These are phyloP conservation scores for Chlamydomonas sp. DNA, from an alignment of 139 green algal species.

Conservation along the genomic window DNA sequence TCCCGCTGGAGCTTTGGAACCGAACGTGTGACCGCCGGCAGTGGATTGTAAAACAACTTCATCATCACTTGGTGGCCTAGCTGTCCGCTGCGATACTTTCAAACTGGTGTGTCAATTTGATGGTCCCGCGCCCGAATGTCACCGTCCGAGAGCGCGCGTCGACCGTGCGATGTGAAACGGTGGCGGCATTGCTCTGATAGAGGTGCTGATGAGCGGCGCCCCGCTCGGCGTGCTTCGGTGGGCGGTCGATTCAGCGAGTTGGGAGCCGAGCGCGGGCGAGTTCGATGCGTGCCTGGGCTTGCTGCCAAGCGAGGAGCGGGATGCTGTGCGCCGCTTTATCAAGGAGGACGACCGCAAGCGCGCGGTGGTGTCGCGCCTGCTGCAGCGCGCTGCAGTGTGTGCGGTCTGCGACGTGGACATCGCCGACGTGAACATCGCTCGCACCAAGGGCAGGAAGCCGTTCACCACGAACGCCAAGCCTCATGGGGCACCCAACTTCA, in stretches of 20 bases:
- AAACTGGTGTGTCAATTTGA: neutral
- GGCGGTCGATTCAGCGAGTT: conserved; percentile 13
- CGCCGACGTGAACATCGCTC: conserved; percentile 30
- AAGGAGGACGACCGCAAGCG: conserved; percentile 31
- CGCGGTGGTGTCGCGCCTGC: conserved; percentile 33
- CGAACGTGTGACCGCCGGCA: no score
- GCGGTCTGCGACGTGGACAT: conserved; percentile 14
- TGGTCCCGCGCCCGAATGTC: no score
- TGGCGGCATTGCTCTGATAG: no score
- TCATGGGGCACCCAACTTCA: conserved; percentile 11
- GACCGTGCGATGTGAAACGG: no score
- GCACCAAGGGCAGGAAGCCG: conserved; percentile 51
- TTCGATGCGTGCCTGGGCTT: conserved; percentile 12
- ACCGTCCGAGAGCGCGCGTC: no score
- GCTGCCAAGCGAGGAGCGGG: conserved; percentile 6
- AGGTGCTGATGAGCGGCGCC: no score
- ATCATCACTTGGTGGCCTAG: no score
- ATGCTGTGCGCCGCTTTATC: conserved; percentile 10
- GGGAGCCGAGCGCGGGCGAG: conserved; percentile 12
- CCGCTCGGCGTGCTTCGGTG: conserved; percentile 15
- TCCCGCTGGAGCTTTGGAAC: no score
- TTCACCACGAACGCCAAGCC: conserved; percentile 23
- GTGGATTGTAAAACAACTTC: no score
- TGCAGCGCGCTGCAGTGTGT: conserved; percentile 19
- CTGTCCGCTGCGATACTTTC: neutral